Conservation (phyloP, 345 rosid species). For the Syzygium oleosum region DNA sequence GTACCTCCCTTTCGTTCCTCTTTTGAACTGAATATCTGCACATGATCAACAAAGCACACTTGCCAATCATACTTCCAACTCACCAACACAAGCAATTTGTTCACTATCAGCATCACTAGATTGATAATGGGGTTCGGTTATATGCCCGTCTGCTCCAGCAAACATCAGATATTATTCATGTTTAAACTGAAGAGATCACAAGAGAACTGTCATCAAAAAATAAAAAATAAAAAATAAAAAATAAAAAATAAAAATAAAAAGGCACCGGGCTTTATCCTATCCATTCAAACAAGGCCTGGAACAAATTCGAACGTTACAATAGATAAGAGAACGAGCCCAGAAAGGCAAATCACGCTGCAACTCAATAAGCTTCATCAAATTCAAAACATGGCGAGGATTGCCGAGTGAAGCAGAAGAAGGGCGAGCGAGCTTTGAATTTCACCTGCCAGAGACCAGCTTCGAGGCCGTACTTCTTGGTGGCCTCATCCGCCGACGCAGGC, state of each 20-base stretch:
- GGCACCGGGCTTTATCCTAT: not conserved
- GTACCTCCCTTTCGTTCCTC: constrained; percentile 35
- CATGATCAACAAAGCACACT: not conserved
- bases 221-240: not conserved
- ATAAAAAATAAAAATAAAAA: not conserved
- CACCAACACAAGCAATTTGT: not conserved
- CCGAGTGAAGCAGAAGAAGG: not conserved
- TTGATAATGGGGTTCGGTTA: not conserved
- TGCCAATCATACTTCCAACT: not conserved
- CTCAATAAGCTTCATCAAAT: not conserved
- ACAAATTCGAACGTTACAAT: not conserved
- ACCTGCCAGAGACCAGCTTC: constrained; percentile 97
- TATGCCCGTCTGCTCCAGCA: not conserved
- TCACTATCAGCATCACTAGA: not conserved
- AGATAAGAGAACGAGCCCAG: not conserved
- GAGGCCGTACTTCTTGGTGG: constrained; percentile 79
- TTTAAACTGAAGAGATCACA: not conserved
- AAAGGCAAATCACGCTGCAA: not conserved
- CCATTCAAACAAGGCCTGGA: not conserved
- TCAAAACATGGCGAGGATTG: not conserved
- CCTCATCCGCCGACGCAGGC: constrained; percentile 52
- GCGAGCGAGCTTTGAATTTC: not conserved
- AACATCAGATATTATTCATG: not conserved
- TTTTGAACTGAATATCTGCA: constrained; percentile 69
- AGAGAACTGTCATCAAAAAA: not conserved